These are phyloP conservation scores for Testicularia cyperi DNA, from an alignment of 1,284 basidiomycete genomes.

Conservation along the genomic window DNA sequence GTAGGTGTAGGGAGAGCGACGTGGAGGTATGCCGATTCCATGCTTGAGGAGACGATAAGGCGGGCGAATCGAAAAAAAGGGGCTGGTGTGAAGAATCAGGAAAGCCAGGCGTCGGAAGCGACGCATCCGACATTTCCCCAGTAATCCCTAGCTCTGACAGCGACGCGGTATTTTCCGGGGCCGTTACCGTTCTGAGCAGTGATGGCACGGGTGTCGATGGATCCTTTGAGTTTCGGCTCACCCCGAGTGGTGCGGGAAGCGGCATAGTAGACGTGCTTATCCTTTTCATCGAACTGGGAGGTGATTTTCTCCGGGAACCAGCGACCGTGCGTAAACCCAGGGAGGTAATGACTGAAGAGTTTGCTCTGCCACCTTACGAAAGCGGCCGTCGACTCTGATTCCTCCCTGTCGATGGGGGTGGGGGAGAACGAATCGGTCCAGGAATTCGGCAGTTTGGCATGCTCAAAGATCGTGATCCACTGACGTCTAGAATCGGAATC, in stretches of 20 bases:
- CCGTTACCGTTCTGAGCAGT: constrained; percentile 17
- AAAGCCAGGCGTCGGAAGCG: constrained; percentile 27
- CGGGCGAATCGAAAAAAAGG: too few relatives aligned
- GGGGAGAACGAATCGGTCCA: constrained; percentile 6
- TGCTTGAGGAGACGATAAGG: too few relatives aligned
- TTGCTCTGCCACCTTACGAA: constrained; percentile 16
- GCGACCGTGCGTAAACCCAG: constrained; percentile 30
- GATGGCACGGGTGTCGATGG: constrained; percentile 24
- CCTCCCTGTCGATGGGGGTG: not conserved
- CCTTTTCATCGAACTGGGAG: constrained; percentile 53
- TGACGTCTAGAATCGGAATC: constrained; percentile 6
- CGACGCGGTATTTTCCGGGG: constrained; percentile 38
- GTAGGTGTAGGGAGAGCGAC: too few relatives aligned
- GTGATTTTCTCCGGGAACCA: constrained; percentile 31
- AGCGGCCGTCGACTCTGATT: not conserved
- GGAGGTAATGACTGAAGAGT: constrained; percentile 44
- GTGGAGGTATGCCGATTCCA: too few relatives aligned
- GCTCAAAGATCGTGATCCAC: constrained; percentile 43
- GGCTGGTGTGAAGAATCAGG: constrained; percentile 3
- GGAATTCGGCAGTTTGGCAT: constrained; percentile 40
- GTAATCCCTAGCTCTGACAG: constrained; percentile 44
- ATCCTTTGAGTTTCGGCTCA: constrained; percentile 30
- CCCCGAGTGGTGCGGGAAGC: constrained; percentile 29
- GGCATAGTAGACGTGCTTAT: constrained; percentile 35
- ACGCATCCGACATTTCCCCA: constrained; percentile 46